phyloP scores from a whole-genome alignment of 805 yeast genomes.

The Kluyveromyces siamensis region DNA sequence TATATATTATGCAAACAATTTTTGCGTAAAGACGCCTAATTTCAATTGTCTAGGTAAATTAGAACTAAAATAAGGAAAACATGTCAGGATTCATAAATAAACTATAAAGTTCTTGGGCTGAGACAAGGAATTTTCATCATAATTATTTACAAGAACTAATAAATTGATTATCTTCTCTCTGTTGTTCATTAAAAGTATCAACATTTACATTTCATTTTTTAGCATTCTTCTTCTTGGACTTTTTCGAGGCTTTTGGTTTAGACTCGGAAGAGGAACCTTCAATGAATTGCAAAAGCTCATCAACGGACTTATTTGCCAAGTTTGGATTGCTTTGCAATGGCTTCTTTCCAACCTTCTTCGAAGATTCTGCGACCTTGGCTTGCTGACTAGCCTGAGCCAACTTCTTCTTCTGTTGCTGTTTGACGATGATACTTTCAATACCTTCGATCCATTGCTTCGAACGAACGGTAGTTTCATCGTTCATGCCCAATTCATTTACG shows the following conservation, averaged over 20 bases:
- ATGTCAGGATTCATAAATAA: background rate
- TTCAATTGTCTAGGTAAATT: too few species aligned
- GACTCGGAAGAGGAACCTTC: constrained; percentile 40
- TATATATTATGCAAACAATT: background rate
- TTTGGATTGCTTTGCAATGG: constrained; percentile 35
- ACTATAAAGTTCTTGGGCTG: background rate
- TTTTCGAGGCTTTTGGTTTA: constrained; percentile 23
- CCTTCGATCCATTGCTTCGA: constrained; percentile 55
- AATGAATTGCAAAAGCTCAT: constrained; percentile 62
- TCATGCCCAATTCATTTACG: constrained; percentile 52
- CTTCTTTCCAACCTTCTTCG: constrained; percentile 17
- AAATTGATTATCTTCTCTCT: background rate
- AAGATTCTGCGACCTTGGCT: constrained; percentile 16
- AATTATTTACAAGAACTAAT: constrained; percentile 2
- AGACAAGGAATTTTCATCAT: background rate
- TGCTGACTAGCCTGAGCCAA: constrained; percentile 21
- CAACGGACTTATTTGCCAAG: constrained; percentile 57
- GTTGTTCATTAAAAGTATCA: background rate
- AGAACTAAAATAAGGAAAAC: background rate
- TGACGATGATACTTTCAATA: constrained; percentile 34
- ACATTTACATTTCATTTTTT: constrained; percentile 10
- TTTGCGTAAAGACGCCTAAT: background rate
- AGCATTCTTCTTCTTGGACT: constrained; percentile 17
- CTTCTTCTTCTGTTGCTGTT: constrained; percentile 20
- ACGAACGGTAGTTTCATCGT: constrained; percentile 59